A percentile compares a stretch with the other conserved stretches of the same genome.
Conservation (phyloP, 1,139 yeast genomes). For the Lizanozyma gosingica region DNA sequence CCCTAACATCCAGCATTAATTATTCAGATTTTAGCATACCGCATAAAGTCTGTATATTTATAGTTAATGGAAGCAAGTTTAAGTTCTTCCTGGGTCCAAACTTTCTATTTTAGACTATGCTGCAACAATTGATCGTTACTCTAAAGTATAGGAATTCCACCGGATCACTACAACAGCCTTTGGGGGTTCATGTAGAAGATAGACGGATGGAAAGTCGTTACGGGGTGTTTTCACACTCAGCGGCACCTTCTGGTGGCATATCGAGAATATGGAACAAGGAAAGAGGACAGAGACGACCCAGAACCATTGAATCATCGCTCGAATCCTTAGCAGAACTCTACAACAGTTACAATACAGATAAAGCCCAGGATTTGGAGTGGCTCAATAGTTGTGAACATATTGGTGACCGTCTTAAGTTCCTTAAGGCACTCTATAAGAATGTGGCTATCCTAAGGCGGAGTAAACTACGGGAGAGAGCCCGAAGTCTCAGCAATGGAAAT, state of each 20-base stretch:
- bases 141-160: conserved; percentile 7
- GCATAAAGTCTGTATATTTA: too few relatives aligned
- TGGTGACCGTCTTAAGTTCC: background rate
- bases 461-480: background rate
- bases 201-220: too few relatives aligned
- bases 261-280: too few relatives aligned
- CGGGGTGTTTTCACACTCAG: too few relatives aligned
- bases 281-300: too few relatives aligned
- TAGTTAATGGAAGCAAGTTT: too few relatives aligned
- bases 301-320: background rate
- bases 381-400: background rate
- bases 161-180: too few relatives aligned
- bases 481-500: background rate
- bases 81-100: background rate
- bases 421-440: background rate
- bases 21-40: too few relatives aligned
- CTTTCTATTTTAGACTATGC: background rate
- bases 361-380: background rate
- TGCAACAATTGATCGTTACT: conserved; percentile 7
- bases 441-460: background rate
- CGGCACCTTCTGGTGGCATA: too few relatives aligned
- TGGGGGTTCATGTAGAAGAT: too few relatives aligned
- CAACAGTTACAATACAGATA: background rate
- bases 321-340: background rate
- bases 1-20: too few relatives aligned